Conservation (phyloP, 805 yeast species). For the Candida suzukii region DNA sequence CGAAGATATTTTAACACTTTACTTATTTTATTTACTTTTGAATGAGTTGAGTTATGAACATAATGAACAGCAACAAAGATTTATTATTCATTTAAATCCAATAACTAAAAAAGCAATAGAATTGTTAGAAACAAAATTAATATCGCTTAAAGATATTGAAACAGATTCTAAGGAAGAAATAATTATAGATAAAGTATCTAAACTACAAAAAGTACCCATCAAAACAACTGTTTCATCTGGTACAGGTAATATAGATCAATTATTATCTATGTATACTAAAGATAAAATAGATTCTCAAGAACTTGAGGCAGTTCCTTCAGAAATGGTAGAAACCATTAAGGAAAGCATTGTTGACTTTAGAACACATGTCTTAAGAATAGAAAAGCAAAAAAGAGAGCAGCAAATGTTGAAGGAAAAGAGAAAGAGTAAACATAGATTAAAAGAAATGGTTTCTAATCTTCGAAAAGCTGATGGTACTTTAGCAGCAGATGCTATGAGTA, state of each 20-base stretch:
- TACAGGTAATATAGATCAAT: slow-evolving; percentile 7
- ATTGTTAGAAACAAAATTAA: not conserved
- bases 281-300: slow-evolving; percentile 55
- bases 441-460: slow-evolving; percentile 29
- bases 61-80: not conserved
- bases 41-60: not conserved
- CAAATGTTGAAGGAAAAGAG: slow-evolving; percentile 41
- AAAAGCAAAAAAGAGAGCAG: slow-evolving; percentile 41
- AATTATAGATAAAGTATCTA: not conserved
- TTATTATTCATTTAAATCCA: not conserved
- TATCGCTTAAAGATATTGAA: not conserved
- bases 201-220: not conserved
- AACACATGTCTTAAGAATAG: slow-evolving; percentile 44
- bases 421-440: slow-evolving; percentile 40
- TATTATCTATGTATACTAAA: slow-evolving; percentile 8
- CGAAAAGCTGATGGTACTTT: slow-evolving; percentile 12
- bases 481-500: slow-evolving; percentile 13
- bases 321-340: slow-evolving; percentile 43
- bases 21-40: slow-evolving; percentile 10
- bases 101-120: not conserved
- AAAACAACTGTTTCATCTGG: not conserved
- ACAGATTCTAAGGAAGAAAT: not conserved
- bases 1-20: slow-evolving; percentile 19
- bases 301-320: slow-evolving; percentile 48
- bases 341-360: slow-evolving; percentile 51